Conservation (phyloP, 1,139 yeast genomes). For the Kurtzmaniella quercitrusa region DNA sequence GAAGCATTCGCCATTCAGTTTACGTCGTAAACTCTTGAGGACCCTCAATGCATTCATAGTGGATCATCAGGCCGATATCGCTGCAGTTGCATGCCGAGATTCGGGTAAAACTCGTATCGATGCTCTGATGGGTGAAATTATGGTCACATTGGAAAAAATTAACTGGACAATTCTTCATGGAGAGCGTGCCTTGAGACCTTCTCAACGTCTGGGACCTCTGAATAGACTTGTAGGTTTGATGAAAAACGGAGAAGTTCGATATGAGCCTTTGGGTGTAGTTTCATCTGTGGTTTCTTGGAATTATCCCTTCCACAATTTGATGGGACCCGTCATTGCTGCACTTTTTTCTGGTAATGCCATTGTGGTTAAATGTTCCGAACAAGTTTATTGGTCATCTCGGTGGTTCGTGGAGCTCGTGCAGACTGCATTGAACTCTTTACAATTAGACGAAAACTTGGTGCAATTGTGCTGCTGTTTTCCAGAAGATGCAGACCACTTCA, state of each 20-base stretch:
- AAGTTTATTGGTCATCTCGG: constrained; percentile 90
- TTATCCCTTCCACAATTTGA: constrained; percentile 86
- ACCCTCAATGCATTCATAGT: constrained; percentile 70
- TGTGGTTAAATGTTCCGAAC: constrained; percentile 89
- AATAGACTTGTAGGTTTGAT: constrained; percentile 61
- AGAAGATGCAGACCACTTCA: constrained; percentile 78
- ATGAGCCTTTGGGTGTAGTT: constrained; percentile 88
- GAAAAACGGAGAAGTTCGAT: constrained; percentile 91
- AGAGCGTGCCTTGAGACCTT: constrained; percentile 62
- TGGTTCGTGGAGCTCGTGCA: constrained; percentile 70
- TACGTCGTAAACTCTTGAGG: constrained; percentile 65
- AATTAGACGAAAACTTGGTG: constrained; percentile 74
- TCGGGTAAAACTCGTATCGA: constrained; percentile 94
- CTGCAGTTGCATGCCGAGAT: constrained; percentile 91
- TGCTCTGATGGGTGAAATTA: constrained; percentile 92
- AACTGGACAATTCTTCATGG: constrained; percentile 89
- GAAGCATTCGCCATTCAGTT: constrained; percentile 46
- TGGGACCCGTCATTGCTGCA: constrained; percentile 90
- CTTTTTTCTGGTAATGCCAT: constrained; percentile 88
- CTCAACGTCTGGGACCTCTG: constrained; percentile 82
- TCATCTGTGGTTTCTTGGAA: constrained; percentile 95
- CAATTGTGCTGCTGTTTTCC: constrained; percentile 81
- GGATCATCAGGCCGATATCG: constrained; percentile 81
- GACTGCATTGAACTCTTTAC: constrained; percentile 67
- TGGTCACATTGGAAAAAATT: constrained; percentile 89